phyloP scores from a whole-genome alignment of 352 stramenopile genomes.

The Phytopythium vexans region DNA sequence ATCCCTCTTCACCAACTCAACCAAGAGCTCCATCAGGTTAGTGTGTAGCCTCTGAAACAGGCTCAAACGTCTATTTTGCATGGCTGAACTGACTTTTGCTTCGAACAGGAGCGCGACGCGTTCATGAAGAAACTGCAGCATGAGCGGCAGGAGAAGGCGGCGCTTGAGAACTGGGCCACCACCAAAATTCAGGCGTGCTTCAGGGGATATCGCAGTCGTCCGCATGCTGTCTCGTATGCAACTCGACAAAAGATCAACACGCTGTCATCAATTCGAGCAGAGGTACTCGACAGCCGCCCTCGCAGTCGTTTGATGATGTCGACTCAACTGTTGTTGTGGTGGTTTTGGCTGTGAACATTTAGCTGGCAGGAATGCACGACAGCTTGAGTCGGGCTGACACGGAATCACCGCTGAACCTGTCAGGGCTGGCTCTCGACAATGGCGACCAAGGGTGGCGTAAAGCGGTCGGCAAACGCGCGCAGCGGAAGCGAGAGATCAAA shows the following conservation, averaged over 20 bases:
- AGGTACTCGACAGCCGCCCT: slow-evolving; percentile 20
- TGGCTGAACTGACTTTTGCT: too few relatives aligned
- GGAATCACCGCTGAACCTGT: too few relatives aligned
- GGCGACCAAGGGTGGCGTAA: too few relatives aligned
- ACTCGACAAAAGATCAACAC: slow-evolving; percentile 36
- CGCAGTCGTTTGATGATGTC: slow-evolving; percentile 10
- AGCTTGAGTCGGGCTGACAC: slow-evolving; percentile 17
- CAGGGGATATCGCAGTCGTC: slow-evolving; percentile 42
- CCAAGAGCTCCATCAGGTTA: slow-evolving; percentile 36
- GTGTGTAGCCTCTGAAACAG: too few relatives aligned
- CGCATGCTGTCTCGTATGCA: slow-evolving; percentile 38
- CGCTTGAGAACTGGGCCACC: slow-evolving; percentile 55
- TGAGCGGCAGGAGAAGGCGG: slow-evolving; percentile 44
- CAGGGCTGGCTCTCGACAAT: too few relatives aligned
- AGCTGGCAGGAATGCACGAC: slow-evolving; percentile 58
- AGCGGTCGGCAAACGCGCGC: slow-evolving; percentile 36
- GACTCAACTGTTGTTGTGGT: slow-evolving; percentile 14
- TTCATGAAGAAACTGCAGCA: slow-evolving; percentile 58
- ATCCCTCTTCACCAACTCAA: slow-evolving; percentile 48
- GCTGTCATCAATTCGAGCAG: slow-evolving; percentile 27
- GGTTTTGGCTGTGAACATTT: neutral
- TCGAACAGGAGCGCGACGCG: slow-evolving; percentile 44
- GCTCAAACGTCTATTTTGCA: too few relatives aligned
- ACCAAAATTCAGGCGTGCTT: slow-evolving; percentile 68
- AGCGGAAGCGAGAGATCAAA: slow-evolving; percentile 39